Conservation (phyloP, 2,329 filamentous ascomycete species). For the Zarea fungicola region DNA sequence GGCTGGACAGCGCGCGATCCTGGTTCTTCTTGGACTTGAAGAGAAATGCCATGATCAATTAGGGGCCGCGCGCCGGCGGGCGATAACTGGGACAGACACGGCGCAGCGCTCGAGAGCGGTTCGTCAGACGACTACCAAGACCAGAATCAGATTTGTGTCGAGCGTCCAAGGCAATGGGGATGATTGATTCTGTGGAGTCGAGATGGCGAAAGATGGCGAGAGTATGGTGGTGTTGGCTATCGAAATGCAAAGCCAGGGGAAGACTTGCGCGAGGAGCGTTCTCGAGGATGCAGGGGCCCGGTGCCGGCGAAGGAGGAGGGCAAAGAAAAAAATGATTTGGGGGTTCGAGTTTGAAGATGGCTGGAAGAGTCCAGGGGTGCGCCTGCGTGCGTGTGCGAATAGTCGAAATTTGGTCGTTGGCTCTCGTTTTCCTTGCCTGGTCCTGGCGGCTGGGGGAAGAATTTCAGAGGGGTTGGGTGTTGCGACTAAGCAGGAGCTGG, state of each 20-base stretch:
- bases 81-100: constrained; percentile 11
- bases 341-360: constrained; percentile 36
- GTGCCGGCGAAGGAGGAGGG: background rate
- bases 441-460: constrained; percentile 6
- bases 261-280: background rate
- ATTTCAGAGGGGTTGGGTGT: constrained; percentile 13
- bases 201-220: background rate
- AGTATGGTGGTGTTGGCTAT: background rate
- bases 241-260: constrained; percentile 8
- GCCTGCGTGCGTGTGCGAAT: constrained; percentile 1
- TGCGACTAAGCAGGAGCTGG: constrained; percentile 10
- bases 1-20: constrained; percentile 52
- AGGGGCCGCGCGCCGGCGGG: constrained; percentile 33
- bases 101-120: constrained; percentile 18
- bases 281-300: background rate
- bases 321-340: constrained; percentile 11
- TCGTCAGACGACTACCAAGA: background rate
- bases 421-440: constrained; percentile 5
- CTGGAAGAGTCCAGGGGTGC: constrained; percentile 25
- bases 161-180: background rate
- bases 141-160: constrained; percentile 5
- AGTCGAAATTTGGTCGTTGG: constrained; percentile 5
- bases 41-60: constrained; percentile 66
- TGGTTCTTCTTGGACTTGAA: constrained; percentile 79
- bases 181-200: background rate